phyloP scores from a whole-genome alignment of 306 rosid species.

The Trifolium repens region DNA sequence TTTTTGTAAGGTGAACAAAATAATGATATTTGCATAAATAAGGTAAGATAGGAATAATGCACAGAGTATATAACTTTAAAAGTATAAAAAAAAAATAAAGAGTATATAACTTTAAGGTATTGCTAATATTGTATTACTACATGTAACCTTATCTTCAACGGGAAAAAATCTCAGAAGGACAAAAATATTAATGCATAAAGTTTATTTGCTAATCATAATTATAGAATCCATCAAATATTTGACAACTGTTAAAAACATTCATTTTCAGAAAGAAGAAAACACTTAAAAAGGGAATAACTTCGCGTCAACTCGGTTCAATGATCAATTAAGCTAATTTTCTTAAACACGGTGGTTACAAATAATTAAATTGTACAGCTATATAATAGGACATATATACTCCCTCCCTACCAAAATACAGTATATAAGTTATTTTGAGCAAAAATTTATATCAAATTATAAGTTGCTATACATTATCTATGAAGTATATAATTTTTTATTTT shows the following conservation, averaged over 20 bases:
- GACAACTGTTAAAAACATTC: not conserved
- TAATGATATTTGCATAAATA: not conserved
- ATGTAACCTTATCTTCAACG: slow-evolving; percentile 5
- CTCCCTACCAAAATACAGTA: too few species aligned
- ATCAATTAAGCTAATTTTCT: not conserved
- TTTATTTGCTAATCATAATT: not conserved
- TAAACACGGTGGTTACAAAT: not conserved
- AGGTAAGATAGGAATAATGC: slow-evolving; percentile 13
- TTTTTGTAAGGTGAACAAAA: slow-evolving; percentile 2
- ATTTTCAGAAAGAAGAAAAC: not conserved
- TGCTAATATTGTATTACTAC: not conserved
- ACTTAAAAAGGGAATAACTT: not conserved
- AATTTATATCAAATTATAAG: too few species aligned
- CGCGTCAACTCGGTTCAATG: not conserved
- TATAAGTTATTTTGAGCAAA: too few species aligned
- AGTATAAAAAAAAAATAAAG: not conserved
- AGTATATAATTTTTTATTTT: too few species aligned
- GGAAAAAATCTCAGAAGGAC: not conserved
- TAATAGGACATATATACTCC: not conserved
- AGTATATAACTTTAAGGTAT: not conserved
- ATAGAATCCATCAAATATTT: slow-evolving; percentile 5
- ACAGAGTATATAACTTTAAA: not conserved
- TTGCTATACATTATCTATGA: too few species aligned
- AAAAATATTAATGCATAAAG: not conserved
- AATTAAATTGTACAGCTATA: slow-evolving; percentile 5